Base-by-base conservation (phyloP, 192 early-diverging fungal species). In the Coemansia sp. region DNA sequence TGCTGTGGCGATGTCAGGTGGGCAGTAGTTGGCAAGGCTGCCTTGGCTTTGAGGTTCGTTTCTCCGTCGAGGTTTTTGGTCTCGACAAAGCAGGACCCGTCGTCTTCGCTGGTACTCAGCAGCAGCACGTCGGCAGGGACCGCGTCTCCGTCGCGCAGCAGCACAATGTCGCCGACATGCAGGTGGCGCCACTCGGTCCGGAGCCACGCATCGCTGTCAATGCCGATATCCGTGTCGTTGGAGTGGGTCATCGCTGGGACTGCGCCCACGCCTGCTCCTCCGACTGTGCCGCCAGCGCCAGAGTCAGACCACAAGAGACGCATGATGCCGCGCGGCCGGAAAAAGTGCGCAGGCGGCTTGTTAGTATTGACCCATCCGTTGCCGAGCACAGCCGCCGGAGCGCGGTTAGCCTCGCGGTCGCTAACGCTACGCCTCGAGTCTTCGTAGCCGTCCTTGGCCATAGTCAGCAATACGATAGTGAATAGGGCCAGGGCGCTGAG, bases 41-140 rank as follows among this genome's bases (percentile, higher is more conserved):
- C 85, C 50, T 94, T 90, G 32, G 93, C 88, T 80, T 99, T 99
- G 37, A 99, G 84, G 70, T 98, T 99, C 8, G 97, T 99, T 74
- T 99, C 97, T 64, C 97, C 97, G 66, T 99, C 97, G 42, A 99
- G 86, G 71, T 97, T 96, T 69, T 99, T 97, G 0, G 97, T 99
- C 78, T 99, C 97, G n/a, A 97, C 87, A 77, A 93, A 98, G 64
- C 94, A 96, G 0, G 92, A 73, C 49, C 89, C 89, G 66, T 95
- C 94, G 4, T 87, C 80, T 57, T 95, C 97, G 26, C 91, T 93
- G 14, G 94, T 89, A 6, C 89, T 86, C 7, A 99, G 85, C 74
- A 98, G 87, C 19, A 97, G 78, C 30, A 98, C 70, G 82, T 99
- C 97, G 2, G 94, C 97, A 1, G 97, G 97, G 43, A 98, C 90